Percentiles rank a stretch among this genome's conserved stretches.
phyloP scores from a whole-genome alignment of 257 asterid genomes.

The Solanum tarapatanum region DNA sequence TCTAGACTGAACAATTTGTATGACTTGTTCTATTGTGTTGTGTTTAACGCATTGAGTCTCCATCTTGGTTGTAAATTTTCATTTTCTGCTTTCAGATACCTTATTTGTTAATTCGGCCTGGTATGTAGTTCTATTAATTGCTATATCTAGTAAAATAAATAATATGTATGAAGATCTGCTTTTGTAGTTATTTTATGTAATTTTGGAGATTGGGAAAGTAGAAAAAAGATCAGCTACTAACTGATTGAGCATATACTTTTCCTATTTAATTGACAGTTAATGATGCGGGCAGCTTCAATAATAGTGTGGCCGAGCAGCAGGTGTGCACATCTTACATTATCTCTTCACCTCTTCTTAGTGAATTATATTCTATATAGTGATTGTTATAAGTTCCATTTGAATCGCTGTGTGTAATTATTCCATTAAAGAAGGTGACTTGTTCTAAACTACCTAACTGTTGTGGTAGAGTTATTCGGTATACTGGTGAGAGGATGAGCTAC shows the following conservation, averaged over 20 bases:
- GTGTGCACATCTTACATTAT: conserved; percentile 27
- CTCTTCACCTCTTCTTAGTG: background rate
- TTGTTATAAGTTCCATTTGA: background rate
- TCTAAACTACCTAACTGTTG: background rate
- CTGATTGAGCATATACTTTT: background rate
- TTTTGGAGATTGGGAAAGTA: background rate
- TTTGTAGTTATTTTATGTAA: background rate
- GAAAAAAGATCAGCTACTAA: background rate
- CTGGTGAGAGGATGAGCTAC: background rate
- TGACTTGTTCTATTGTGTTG: background rate
- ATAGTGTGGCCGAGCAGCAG: conserved; percentile 95
- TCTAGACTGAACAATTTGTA: background rate
- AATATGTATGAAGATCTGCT: background rate
- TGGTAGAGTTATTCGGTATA: background rate
- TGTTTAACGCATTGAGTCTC: too few relatives aligned
- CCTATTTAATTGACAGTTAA: conserved; percentile 52
- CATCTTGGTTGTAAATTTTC: background rate
- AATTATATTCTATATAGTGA: background rate
- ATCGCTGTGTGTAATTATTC: background rate
- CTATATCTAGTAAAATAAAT: background rate
- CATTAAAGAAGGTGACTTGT: background rate
- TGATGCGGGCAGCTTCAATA: conserved; percentile 94
- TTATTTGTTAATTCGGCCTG: background rate
- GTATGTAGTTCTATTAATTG: background rate
- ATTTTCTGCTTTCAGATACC: background rate